Evolutionary conservation across 768 basidiomycete genomes (phyloP), one percentile per base, ranked within the genome.

Genomic region (Nidula microcarpa): DNA sequence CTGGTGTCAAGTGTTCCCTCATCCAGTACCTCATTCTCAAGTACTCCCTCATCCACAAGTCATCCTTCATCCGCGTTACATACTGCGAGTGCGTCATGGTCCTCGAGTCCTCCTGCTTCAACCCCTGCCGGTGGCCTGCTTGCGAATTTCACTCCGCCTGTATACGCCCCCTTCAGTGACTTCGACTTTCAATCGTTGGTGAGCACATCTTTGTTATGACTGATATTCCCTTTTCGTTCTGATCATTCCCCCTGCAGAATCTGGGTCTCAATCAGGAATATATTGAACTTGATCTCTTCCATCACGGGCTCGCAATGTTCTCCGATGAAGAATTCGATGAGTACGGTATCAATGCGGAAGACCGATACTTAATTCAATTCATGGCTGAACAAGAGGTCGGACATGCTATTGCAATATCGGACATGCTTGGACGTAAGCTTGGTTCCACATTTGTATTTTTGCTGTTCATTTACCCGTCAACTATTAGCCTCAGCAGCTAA

Each of bases 311-410:
- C 7, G 73, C 74, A 11, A 58, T 62, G 43, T 87, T 89, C 70
- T 76, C 77, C 3, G 69, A 54, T 0, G 68, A 75, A 30, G 83
- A 86, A 17, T 87, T 86, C 62, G 75, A 77, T 23, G 78, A 64
- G 4, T 79, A 74, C 1, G 84, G 82, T 0, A 59, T 87, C 43
- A 71, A 64, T 46, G 75, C 76, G 4, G 79, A 79, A 18, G 82
- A 85, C 55, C 72, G 75, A 18, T 77, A 65, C 63, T 65, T 86
- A 33, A 78, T 87, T 51, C 67, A 82, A 60, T 84, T 75, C 65
- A 85, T 85, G 82, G 85, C 76, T 11, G 72, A 81, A 48, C 82
- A 85, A 58, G 83, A 87, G 66, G 72, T 80, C 33, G 84, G 84
- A 0, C 86, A 89, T 62, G 79, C 84, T 5, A 69, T 65, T 8